A percentile compares a stretch with the other conserved stretches of the same genome.
Conservation (phyloP, 163 green algal species). For the Scenedesmus sp. region DNA sequence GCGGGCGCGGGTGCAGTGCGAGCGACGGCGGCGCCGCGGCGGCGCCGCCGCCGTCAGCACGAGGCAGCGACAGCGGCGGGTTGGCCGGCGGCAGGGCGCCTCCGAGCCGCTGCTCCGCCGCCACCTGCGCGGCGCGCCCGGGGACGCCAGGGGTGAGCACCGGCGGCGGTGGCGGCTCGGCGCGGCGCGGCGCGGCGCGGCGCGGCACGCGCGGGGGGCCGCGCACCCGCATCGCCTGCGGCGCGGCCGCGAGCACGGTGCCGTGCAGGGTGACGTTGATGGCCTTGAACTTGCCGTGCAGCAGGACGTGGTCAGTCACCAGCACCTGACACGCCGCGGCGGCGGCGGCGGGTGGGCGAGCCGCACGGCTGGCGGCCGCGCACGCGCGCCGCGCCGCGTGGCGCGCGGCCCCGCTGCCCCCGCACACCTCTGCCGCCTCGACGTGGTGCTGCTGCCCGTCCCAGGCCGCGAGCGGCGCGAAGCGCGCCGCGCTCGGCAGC, state of each 20-base stretch:
- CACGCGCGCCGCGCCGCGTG: too few species aligned
- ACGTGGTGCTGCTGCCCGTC: neutral
- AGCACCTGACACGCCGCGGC: too few species aligned
- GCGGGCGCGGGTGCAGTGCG: neutral
- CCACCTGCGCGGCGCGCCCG: neutral
- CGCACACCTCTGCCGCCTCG: neutral
- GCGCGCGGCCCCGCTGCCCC: too few species aligned
- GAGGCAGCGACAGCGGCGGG: neutral
- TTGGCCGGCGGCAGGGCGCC: neutral
- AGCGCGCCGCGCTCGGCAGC: slow-evolving; percentile 9
- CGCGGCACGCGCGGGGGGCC: too few species aligned
- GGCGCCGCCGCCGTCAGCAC: neutral
- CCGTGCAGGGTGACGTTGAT: slow-evolving; percentile 17
- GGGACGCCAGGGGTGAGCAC: neutral
- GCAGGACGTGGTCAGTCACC: slow-evolving; percentile 22
- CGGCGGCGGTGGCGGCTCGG: too few species aligned
- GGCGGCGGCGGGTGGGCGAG: too few species aligned
- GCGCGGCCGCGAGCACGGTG: neutral
- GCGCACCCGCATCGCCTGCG: slow-evolving; percentile 14
- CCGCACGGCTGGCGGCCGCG: too few species aligned
- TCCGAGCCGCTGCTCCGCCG: slow-evolving; percentile 10
- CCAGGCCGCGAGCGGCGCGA: neutral
- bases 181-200: too few species aligned
- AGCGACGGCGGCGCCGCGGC: neutral
- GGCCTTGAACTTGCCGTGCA: slow-evolving; percentile 30